Evolutionary conservation across 371 early-diverging fungal genomes (phyloP), one percentile per base, ranked within the genome.

Genomic region (Mortierella sp.): DNA sequence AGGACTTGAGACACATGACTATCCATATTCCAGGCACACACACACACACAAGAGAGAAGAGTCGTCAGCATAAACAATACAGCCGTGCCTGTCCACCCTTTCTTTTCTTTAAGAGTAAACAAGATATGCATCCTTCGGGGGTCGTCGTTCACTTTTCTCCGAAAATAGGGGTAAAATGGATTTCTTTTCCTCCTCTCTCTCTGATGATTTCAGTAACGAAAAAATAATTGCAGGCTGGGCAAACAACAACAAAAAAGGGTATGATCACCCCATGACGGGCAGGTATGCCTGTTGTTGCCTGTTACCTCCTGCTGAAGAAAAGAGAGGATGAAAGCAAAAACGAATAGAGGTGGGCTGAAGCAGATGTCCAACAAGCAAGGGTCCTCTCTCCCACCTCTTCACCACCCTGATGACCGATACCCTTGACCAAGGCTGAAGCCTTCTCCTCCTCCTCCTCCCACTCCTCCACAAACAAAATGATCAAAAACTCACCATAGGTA

Each of bases 1-100:
- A 86, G 3, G 87, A 82, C 87, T 80, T 86, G 63, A 86, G 87
- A 77, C 87, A 86, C 87, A 86, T 86, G 82, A 86, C 87, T 86
- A 56, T 60, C 11, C 14, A 27, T 14, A 32, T 41, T 21, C 7
- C 32, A 60, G 12, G 12, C 18, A 55, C 44, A 68, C 41, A 55
- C 70, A 77, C 54, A 46, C 2, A 55, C 0, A n/a, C 8, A 32
- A 32, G 12, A 12, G 38, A 68, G 43, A 65, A 65, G 32, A 35
- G 48, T 63, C 27, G 21, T 32, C 48, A n/a, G 49, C 75, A 35
- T 16, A 65, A 51, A 51, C 29, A 73, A 54, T 51, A 44, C 41
- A 79, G 68, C 68, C 68, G 68, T 21, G 21, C 1, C 21, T 24
- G 21, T 2, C 14, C 38, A 14, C 14, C 12, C 29, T 29, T 29